Evolutionary conservation across 176 grass and related monocot species (phyloP).

Genomic region (Bolboschoenus planiculmis): DNA sequence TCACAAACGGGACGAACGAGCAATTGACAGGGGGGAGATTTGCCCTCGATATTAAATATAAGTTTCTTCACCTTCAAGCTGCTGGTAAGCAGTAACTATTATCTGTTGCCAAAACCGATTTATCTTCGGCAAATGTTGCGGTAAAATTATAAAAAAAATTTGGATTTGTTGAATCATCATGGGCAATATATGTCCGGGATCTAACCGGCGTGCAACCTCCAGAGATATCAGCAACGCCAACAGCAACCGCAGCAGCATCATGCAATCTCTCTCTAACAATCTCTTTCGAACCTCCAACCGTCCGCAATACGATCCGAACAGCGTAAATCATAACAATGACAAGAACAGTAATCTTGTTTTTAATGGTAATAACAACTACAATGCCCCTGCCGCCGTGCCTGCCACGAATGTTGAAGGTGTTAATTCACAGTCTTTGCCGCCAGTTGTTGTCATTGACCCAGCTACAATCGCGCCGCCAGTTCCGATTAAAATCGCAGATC

Average conservation of each 20-base stretch:
- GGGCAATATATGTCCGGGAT: slow-evolving; percentile 29
- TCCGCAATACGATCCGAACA: background rate
- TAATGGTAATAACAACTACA: background rate
- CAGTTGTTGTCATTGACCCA: background rate
- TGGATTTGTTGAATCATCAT: background rate
- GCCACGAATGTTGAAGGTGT: background rate
- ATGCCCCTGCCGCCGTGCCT: background rate
- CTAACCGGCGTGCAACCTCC: slow-evolving; percentile 10
- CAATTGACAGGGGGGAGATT: background rate
- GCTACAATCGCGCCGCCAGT: background rate
- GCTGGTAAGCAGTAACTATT: background rate
- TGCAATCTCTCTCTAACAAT: background rate
- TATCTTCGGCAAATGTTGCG: background rate
- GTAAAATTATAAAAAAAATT: background rate
- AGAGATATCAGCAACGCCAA: slow-evolving; percentile 16
- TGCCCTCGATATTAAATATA: too few species aligned
- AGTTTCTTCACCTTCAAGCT: background rate
- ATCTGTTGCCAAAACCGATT: background rate
- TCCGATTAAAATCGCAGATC: background rate
- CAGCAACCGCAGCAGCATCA: slow-evolving; percentile 23
- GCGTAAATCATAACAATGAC: background rate
- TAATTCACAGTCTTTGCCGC: background rate
- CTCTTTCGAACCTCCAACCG: background rate
- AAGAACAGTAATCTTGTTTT: slow-evolving; percentile 15
- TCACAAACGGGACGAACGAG: background rate